A percentile compares a stretch with the other conserved stretches of the same genome.
Conservation (phyloP, 169 alveolate genomes). For the Cystoisospora suis region DNA sequence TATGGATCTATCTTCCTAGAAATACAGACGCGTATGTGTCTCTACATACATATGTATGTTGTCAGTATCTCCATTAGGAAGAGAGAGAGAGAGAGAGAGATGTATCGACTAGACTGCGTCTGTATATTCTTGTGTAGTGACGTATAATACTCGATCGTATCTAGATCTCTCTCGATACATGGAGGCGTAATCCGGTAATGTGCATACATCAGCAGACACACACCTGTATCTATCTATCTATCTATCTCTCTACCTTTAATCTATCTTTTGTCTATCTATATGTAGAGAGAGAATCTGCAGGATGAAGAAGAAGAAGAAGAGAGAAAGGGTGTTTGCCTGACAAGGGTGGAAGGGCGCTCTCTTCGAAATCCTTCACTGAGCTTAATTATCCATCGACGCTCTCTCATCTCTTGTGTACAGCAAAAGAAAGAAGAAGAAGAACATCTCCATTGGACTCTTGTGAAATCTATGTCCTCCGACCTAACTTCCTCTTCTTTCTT, state of each 20-base stretch:
- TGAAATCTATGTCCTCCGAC: background rate
- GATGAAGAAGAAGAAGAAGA: too few relatives aligned
- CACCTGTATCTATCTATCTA: background rate
- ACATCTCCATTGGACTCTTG: too few relatives aligned
- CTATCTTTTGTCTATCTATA: background rate
- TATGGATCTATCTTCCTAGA: background rate
- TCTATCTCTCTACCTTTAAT: background rate
- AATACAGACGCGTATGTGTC: too few relatives aligned
- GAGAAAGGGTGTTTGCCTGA: background rate
- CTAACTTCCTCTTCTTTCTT: background rate
- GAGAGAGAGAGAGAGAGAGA: too few relatives aligned
- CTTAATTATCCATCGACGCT: background rate
- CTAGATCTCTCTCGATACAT: too few relatives aligned
- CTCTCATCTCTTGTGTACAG: background rate
- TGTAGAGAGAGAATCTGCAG: background rate
- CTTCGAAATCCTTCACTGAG: background rate
- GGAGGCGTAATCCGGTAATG: too few relatives aligned
- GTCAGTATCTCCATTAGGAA: too few relatives aligned
- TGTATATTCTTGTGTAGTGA: background rate
- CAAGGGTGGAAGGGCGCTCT: background rate
- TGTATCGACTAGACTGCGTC: background rate
- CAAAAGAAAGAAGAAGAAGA: too few relatives aligned
- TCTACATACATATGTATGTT: background rate
- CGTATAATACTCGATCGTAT: too few relatives aligned
- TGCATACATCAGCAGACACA: background rate